Evolutionary conservation across 2,329 filamentous ascomycete genomes (phyloP), one percentile per base, ranked within the genome.

Genomic region (Diplodia intermedia): DNA sequence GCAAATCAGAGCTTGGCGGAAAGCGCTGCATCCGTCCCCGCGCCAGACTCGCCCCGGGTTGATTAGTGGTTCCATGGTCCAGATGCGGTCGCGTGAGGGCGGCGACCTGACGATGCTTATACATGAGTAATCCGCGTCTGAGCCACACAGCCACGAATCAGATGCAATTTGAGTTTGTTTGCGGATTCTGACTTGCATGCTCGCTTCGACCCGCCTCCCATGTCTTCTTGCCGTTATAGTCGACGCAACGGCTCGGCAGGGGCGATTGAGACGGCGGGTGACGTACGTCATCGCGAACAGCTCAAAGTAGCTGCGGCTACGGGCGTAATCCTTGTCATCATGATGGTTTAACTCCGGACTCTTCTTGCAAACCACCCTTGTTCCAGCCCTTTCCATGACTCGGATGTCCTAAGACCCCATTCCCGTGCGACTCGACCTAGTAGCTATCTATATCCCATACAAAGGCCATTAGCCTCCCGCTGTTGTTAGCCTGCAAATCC

Each of bases 371-470:
- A 63, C 43, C 60, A 52, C 29, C 26, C 40, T 29, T 43, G 60
- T 63, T 63, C 60, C 60, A 63, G 60, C 31, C 60, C 60, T 38
- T 52, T 52, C 60, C 60, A 52, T 50, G 57, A 62, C 26, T 50
- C 57, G 57, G 57, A 62, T n/a, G 14, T 9, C 14, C 18, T 6
- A 33, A 15, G 18, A 49, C 15, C 57, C 57, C 29, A 18, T 23
- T 50, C 57, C 57, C 40, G 15, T 36, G 54, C 54, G 54, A 57
- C 54, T 57, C 40, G 14, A 38, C 26, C 26, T 4, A 26, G 26
- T 26, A 26, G 26, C 11, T 15, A 18, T 4, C 29, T 31, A 26
- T 33, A 9, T 36, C 40, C 38, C 36, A 53, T 63, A 63, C 47
- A 53, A 26, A 63, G 29, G 11, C 29, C 60, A n/a, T 52, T 38